A percentile compares a stretch with the other conserved stretches of the same genome.
phyloP scores from a whole-genome alignment of 805 yeast species.

The Saturnispora saitoi region DNA sequence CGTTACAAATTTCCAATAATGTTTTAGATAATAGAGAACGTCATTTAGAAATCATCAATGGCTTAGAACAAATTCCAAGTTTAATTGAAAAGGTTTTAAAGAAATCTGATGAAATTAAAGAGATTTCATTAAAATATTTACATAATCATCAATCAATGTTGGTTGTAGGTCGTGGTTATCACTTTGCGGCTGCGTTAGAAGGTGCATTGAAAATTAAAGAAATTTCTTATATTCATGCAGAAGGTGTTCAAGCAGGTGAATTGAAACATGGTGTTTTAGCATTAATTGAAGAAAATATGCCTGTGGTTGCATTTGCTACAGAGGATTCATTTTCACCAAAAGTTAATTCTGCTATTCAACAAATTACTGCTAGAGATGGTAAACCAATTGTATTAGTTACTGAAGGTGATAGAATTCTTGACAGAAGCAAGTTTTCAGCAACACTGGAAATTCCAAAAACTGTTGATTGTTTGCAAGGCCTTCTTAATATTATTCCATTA shows the following conservation, averaged over 20 bases:
- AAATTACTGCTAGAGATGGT: conserved; percentile 95
- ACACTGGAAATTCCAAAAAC: conserved; percentile 88
- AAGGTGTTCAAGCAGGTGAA: conserved; percentile 98
- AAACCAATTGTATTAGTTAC: conserved; percentile 91
- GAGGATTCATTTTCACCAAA: conserved; percentile 94
- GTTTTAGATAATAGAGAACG: conserved; percentile 68
- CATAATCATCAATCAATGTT: conserved; percentile 79
- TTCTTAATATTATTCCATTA: conserved; percentile 86
- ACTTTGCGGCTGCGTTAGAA: conserved; percentile 93
- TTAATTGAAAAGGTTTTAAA: conserved; percentile 74
- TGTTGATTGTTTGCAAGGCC: conserved; percentile 96
- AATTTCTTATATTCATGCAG: conserved; percentile 97
- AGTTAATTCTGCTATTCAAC: conserved; percentile 91
- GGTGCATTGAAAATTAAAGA: conserved; percentile 98
- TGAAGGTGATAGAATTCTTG: conserved; percentile 62
- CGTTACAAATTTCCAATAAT: conserved; percentile 89
- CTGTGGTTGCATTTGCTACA: conserved; percentile 93
- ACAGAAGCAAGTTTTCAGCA: conserved; percentile 48
- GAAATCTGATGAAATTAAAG: conserved; percentile 66
- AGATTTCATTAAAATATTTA: conserved; percentile 62
- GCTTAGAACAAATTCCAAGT: conserved; percentile 72
- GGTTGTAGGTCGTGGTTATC: conserved; percentile 95
- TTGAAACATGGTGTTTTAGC: conserved; percentile 98
- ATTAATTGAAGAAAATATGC: conserved; percentile 85
- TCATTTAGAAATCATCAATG: conserved; percentile 78